Percentiles rank a stretch among this genome's conserved stretches.
Conservation (phyloP, 768 basidiomycete species). For the Dacryopinax spathularia region DNA sequence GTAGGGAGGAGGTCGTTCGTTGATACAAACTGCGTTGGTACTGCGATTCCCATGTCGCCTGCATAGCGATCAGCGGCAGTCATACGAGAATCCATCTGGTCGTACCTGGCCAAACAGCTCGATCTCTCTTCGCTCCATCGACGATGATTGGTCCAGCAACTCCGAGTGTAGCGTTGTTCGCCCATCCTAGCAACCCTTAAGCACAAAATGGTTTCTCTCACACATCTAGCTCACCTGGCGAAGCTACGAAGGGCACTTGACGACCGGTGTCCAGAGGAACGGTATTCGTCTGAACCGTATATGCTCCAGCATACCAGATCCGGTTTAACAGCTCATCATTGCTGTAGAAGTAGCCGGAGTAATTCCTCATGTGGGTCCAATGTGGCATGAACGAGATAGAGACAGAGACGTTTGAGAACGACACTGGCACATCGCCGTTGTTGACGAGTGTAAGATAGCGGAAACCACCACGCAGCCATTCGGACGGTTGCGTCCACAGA, state of each 20-base stretch:
- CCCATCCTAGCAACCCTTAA: constrained; percentile 30
- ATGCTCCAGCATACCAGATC: constrained; percentile 47
- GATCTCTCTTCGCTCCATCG: constrained; percentile 46
- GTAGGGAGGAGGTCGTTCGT: constrained; percentile 45
- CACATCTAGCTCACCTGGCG: too few species aligned
- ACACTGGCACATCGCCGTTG: constrained; percentile 21
- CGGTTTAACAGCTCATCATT: constrained; percentile 30
- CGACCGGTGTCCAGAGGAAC: constrained; percentile 39
- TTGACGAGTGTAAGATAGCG: constrained; percentile 39
- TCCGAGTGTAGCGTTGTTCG: constrained; percentile 40
- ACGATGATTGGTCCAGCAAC: constrained; percentile 48
- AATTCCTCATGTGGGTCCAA: constrained; percentile 34
- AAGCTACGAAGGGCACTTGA: constrained; percentile 31
- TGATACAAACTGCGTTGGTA: constrained; percentile 46
- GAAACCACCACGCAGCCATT: constrained; percentile 37
- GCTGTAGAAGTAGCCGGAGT: constrained; percentile 41
- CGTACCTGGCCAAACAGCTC: constrained; percentile 26
- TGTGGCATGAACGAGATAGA: constrained; percentile 43
- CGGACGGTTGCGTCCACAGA: constrained; percentile 36
- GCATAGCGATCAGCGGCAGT: constrained; percentile 39
- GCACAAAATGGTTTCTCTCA: too few species aligned
- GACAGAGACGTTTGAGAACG: constrained; percentile 37
- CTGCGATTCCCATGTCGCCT: constrained; percentile 52
- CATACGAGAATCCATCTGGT: too few species aligned
- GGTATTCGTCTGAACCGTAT: constrained; percentile 46